Conservation (phyloP, 2,329 filamentous ascomycete species). For the Talaromyces atroroseus region DNA sequence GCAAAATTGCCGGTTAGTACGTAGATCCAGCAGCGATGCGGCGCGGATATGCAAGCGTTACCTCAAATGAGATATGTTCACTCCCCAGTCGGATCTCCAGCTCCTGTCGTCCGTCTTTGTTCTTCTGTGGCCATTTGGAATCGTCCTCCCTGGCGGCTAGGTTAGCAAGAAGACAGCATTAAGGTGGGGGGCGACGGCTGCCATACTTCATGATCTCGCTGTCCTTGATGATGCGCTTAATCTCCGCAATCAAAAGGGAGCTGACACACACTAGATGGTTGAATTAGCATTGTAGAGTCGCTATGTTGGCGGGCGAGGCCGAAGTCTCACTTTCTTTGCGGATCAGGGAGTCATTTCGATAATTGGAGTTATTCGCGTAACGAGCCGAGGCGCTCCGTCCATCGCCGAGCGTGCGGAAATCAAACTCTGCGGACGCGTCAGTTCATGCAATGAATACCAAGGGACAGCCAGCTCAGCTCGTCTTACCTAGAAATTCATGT, state of each 20-base stretch:
- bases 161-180: constrained; percentile 15
- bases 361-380: constrained; percentile 99
- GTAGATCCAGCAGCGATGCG: not conserved
- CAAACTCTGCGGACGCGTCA: constrained; percentile 66
- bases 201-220: constrained; percentile 92
- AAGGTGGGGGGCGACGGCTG: constrained; percentile 16
- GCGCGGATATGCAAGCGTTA: constrained; percentile 29
- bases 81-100: constrained; percentile 89
- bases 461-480: not conserved
- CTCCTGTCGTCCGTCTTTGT: constrained; percentile 96
- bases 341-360: constrained; percentile 96
- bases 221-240: constrained; percentile 93
- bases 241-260: constrained; percentile 81
- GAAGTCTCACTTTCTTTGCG: constrained; percentile 88
- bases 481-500: constrained; percentile 89
- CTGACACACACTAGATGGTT: constrained; percentile 79
- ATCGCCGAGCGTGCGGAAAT: constrained; percentile 87
- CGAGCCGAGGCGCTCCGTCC: constrained; percentile 87
- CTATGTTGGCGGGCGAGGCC: constrained; percentile 8
- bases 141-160: constrained; percentile 73
- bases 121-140: constrained; percentile 97
- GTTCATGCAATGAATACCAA: constrained; percentile 17
- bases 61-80: constrained; percentile 97
- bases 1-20: not conserved
- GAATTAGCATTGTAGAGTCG: not conserved